These are phyloP conservation scores for Pterocarpus santalinus DNA, from an alignment of 306 rosid species.

Conservation along the genomic window DNA sequence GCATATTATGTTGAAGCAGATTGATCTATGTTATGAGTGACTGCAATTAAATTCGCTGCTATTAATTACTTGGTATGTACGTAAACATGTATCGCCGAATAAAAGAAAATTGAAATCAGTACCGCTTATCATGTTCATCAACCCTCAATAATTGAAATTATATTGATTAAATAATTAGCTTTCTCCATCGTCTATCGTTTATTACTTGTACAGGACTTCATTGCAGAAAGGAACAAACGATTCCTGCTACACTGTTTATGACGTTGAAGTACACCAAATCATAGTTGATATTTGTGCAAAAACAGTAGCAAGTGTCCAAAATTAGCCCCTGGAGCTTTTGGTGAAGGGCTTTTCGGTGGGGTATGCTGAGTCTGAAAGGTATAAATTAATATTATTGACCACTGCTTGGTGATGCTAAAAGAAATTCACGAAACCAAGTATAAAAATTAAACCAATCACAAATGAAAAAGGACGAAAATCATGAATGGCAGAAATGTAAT, in stretches of 20 bases:
- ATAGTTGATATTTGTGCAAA: not conserved
- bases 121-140: not conserved
- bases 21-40: not conserved
- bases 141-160: not conserved
- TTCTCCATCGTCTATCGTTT: not conserved
- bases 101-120: not conserved
- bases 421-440: no score
- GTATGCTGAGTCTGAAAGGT: conserved; percentile 18
- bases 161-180: not conserved
- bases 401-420: no score
- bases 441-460: no score
- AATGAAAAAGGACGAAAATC: no score
- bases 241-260: not conserved
- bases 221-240: not conserved
- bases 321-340: not conserved
- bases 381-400: not conserved
- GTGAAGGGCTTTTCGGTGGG: not conserved
- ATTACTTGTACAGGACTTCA: not conserved
- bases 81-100: not conserved
- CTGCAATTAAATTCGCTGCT: no score
- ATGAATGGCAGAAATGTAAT: no score
- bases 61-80: no score
- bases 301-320: not conserved
- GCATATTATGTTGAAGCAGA: not conserved
- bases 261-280: not conserved